Evolutionary conservation across 1,284 basidiomycete genomes (phyloP), one percentile per base, ranked within the genome.

Genomic region (Coniferiporia sulphurascens): DNA sequence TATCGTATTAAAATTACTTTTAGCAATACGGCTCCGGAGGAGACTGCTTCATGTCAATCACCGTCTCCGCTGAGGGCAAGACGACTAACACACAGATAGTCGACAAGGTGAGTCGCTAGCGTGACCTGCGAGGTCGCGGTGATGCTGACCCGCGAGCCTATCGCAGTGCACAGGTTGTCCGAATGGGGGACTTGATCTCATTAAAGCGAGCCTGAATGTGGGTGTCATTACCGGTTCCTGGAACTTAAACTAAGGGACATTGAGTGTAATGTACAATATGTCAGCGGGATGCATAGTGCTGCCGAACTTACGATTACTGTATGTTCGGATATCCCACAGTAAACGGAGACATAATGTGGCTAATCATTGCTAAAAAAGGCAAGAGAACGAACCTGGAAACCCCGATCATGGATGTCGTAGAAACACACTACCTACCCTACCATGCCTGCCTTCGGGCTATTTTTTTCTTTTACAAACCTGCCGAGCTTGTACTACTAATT

Each of bases 171-270:
- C 49, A 32, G 49, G 49, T 12, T 51, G 32, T 17, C 49, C 38
- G 12, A 12, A 41, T 15, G 38, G 38, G 38, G 89, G 81, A 43
- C 82, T 96, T 59, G 94, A 97, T 76, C 78, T 95, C 62, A 88
- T 89, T 27, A 69, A 73, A 13, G 79, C 78, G 0, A 17, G 67
- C 27, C 66, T 73, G 61, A 64, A 65, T 52, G 67, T 57, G 0
- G 91, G 89, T 59, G 76, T 83, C 22, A 64, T 91, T 52, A 73
- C 73, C 55, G 84, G 84, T 56, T 65, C 68, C 15, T 91, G 87
- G 88, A 72, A 64, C 64, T 82, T 74, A 71, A 66, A 67, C 51
- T 67, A n/a, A 52, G 51, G 38, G 52, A 3, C 27, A 27, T 27
- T 27, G 27, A 27, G 5, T 27, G 27, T n/a, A n/a, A n/a, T n/a